Evolutionary conservation across 768 basidiomycete genomes (phyloP).

Genomic region (Zangia roseola): DNA sequence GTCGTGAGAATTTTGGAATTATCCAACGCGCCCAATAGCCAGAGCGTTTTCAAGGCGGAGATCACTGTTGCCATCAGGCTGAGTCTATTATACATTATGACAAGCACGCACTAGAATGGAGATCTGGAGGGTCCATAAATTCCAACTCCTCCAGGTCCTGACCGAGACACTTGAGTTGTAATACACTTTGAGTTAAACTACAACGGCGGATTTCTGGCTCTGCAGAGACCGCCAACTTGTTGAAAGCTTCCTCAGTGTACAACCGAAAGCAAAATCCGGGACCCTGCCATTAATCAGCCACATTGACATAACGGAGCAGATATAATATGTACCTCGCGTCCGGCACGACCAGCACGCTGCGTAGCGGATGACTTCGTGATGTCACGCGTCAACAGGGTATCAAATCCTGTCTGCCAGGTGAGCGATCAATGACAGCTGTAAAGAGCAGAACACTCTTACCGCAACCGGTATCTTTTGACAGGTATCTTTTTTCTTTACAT

Average conservation of each 20-base stretch:
- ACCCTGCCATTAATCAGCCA: slow-evolving; percentile 44
- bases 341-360: slow-evolving; percentile 95
- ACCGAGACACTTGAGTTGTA: slow-evolving; percentile 83
- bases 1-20: slow-evolving; percentile 61
- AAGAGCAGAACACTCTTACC: slow-evolving; percentile 40
- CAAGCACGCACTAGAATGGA: slow-evolving; percentile 61
- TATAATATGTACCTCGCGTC: slow-evolving; percentile 66
- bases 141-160: slow-evolving; percentile 80
- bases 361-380: slow-evolving; percentile 89
- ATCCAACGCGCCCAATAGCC: slow-evolving; percentile 78
- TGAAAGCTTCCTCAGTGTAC: slow-evolving; percentile 83
- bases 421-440: not conserved
- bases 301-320: not conserved
- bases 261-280: slow-evolving; percentile 87
- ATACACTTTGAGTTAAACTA: slow-evolving; percentile 76
- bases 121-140: slow-evolving; percentile 85
- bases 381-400: slow-evolving; percentile 77
- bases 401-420: slow-evolving; percentile 61
- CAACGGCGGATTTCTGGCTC: slow-evolving; percentile 92
- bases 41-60: slow-evolving; percentile 69
- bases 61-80: slow-evolving; percentile 39
- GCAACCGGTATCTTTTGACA: slow-evolving; percentile 67
- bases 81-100: no score
- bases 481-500: slow-evolving; percentile 90
- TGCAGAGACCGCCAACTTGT: slow-evolving; percentile 58